Evolutionary conservation across 1,139 yeast genomes (phyloP).

Genomic region (Suhomyces bolitotheri): DNA sequence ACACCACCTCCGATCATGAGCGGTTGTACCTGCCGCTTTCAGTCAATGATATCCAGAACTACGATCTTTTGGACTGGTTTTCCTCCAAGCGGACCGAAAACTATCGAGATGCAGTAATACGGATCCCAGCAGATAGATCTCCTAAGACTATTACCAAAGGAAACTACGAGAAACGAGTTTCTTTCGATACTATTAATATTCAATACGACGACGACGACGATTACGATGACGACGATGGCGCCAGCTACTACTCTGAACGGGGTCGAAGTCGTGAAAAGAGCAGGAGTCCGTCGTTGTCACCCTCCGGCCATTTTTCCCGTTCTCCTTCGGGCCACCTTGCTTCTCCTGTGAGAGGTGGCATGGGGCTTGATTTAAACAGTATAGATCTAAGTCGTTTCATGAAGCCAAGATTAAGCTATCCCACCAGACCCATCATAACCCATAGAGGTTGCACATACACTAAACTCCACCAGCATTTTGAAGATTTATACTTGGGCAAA

Average conservation of each 20-base stretch:
- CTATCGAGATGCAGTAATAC: conserved; percentile 25
- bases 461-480: conserved; percentile 46
- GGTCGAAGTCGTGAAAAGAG: conserved; percentile 16
- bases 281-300: conserved; percentile 17
- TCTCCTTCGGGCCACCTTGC: conserved; percentile 17
- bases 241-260: conserved; percentile 7
- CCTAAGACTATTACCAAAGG: conserved; percentile 7
- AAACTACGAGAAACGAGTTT: conserved; percentile 27
- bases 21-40: no score
- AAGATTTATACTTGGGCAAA: conserved; percentile 35
- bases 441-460: conserved; percentile 54
- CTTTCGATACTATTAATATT: conserved; percentile 48
- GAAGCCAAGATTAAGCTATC: conserved; percentile 32
- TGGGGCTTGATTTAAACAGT: conserved; percentile 4
- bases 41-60: no score
- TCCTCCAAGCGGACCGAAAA: conserved; percentile 21
- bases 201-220: conserved; percentile 26
- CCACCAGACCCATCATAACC: conserved; percentile 53
- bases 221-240: conserved; percentile 17
- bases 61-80: conserved; percentile 28
- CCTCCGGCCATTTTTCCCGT: conserved; percentile 14
- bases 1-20: no score
- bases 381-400: conserved; percentile 11
- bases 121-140: conserved; percentile 17
- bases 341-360: conserved; percentile 15